These are phyloP conservation scores for Termitomyces heimii DNA, from an alignment of 768 basidiomycete species.

Conservation along the genomic window DNA sequence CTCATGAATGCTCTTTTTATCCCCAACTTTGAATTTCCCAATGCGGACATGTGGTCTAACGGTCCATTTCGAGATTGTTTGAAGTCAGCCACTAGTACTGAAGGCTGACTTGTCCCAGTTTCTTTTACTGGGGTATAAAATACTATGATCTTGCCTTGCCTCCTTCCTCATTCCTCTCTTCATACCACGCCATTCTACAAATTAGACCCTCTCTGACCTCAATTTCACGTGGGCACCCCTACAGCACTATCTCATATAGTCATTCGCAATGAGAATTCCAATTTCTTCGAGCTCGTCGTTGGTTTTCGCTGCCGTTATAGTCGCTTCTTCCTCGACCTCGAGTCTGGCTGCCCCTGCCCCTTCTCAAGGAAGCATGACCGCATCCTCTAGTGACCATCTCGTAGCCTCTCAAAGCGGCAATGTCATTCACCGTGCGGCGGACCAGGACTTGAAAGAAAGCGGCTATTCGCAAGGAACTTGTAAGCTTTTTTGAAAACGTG, in stretches of 20 bases:
- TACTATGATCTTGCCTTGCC: not conserved
- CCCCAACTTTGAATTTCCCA: not conserved
- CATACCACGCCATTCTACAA: conserved; percentile 11
- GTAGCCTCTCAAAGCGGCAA: conserved; percentile 11
- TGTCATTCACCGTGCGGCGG: conserved; percentile 6
- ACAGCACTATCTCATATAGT: not conserved
- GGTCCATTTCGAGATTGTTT: not conserved
- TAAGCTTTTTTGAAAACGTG: not conserved
- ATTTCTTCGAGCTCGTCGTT: conserved; percentile 42
- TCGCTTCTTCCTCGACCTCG: conserved; percentile 42
- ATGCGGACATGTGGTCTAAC: conserved; percentile 6
- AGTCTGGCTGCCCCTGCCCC: conserved; percentile 31
- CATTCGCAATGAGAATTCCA: conserved; percentile 36
- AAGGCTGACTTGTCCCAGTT: not conserved
- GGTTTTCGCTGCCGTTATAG: conserved; percentile 40
- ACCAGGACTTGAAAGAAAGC: not conserved
- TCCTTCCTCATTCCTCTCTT: conserved; percentile 9
- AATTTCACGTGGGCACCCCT: conserved; percentile 3
- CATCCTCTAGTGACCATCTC: conserved; percentile 18
- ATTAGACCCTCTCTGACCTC: conserved; percentile 1
- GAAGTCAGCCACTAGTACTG: too few species aligned
- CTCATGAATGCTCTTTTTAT: not conserved
- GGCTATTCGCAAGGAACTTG: not conserved
- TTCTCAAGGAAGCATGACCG: conserved; percentile 19
- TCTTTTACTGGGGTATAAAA: conserved; percentile 7